A percentile compares a stretch with the other conserved stretches of the same genome.
Evolutionary conservation across 2,329 filamentous ascomycete species (phyloP).

Genomic region (Diaporthe citri): DNA sequence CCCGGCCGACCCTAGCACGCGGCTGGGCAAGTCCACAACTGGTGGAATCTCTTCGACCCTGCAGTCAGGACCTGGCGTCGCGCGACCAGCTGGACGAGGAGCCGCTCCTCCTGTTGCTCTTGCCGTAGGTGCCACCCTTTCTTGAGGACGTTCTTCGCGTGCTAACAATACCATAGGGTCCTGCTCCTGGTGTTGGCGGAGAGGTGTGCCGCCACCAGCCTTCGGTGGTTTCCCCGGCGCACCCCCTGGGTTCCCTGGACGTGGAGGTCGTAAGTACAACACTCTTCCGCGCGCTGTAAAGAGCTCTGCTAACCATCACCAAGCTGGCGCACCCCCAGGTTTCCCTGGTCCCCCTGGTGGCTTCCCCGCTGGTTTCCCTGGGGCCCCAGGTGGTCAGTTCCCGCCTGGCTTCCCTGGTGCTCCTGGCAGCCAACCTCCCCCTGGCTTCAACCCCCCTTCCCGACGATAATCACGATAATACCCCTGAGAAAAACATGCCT

Average conservation of each 20-base stretch:
- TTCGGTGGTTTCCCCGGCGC: constrained; percentile 67
- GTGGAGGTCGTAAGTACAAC: constrained; percentile 66
- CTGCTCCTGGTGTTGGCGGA: constrained; percentile 87
- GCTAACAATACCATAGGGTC: constrained; percentile 65
- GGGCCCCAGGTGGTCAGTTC: constrained; percentile 58
- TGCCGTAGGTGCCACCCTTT: constrained; percentile 66
- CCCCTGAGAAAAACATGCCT: constrained; percentile 6
- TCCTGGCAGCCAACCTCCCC: constrained; percentile 68
- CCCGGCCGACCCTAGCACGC: constrained; percentile 90
- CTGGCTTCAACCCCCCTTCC: constrained; percentile 82
- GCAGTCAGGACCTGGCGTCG: constrained; percentile 87
- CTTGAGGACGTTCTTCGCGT: not conserved
- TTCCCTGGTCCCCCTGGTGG: constrained; percentile 56
- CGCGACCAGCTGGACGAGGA: constrained; percentile 90
- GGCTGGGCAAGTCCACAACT: constrained; percentile 82
- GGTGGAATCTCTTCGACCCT: constrained; percentile 78
- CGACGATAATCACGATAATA: constrained; percentile 60
- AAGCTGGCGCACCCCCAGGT: constrained; percentile 61
- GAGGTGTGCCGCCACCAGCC: constrained; percentile 71
- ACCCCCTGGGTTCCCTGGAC: constrained; percentile 64
- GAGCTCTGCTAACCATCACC: constrained; percentile 49
- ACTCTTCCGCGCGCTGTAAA: constrained; percentile 49
- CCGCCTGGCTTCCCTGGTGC: constrained; percentile 55
- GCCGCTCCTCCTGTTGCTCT: constrained; percentile 78
- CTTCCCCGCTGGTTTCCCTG: constrained; percentile 61